Percentiles rank a stretch among this genome's conserved stretches.
These are phyloP conservation scores for Peribolospora baueri DNA, from an alignment of 768 basidiomycete genomes.

Conservation along the genomic window DNA sequence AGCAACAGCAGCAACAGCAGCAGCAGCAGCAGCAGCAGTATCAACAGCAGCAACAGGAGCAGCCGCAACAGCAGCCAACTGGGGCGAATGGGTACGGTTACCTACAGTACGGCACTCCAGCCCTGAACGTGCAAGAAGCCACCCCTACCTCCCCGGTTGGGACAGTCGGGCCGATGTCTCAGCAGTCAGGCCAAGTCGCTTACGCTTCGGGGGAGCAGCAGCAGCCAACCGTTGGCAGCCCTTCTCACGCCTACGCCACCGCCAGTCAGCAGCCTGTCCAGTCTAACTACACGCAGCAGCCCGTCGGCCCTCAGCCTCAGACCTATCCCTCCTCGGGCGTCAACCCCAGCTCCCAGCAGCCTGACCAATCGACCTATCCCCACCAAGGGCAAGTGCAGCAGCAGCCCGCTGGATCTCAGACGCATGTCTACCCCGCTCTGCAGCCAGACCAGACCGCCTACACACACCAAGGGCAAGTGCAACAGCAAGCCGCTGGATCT, in stretches of 20 bases:
- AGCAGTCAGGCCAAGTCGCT: too few relatives aligned
- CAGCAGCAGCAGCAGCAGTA: constrained; percentile 18
- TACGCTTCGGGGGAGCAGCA: too few relatives aligned
- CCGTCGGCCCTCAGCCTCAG: constrained; percentile 13
- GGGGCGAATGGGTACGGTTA: constrained; percentile 19
- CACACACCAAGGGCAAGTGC: background rate
- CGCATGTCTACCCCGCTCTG: background rate
- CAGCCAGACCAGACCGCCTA: background rate
- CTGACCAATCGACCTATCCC: background rate
- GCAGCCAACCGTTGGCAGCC: background rate
- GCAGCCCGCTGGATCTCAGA: background rate
- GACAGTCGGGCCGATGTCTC: background rate
- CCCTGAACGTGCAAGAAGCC: background rate
- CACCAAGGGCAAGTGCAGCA: background rate
- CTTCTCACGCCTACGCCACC: background rate
- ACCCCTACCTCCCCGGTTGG: background rate
- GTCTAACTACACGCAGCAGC: constrained; percentile 3
- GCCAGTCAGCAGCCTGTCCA: constrained; percentile 1
- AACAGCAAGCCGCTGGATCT: background rate
- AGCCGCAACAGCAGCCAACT: constrained; percentile 16
- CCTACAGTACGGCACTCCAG: constrained; percentile 7
- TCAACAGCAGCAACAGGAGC: constrained; percentile 10
- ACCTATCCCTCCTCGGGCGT: constrained; percentile 7
- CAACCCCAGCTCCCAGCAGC: background rate
- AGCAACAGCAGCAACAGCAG: constrained; percentile 18